Conservation (phyloP, 805 yeast species). For the Teunomyces pallodes region DNA sequence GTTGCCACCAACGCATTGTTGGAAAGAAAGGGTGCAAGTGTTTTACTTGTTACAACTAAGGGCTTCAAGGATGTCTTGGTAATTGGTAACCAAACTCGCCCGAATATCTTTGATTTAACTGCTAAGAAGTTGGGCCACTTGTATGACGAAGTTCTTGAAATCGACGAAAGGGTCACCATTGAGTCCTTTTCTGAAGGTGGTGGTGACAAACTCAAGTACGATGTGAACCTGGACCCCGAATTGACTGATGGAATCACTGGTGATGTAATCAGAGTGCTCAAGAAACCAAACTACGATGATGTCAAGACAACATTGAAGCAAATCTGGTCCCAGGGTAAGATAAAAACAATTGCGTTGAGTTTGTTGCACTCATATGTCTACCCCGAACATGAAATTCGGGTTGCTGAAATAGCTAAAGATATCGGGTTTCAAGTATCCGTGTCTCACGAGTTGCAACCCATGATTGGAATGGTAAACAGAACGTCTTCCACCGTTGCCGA, state of each 20-base stretch:
- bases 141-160: conserved; percentile 73
- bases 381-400: conserved; percentile 35
- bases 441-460: conserved; percentile 40
- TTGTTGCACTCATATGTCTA: conserved; percentile 41
- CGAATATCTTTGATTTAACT: conserved; percentile 80
- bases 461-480: conserved; percentile 43
- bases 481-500: conserved; percentile 44
- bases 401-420: conserved; percentile 33
- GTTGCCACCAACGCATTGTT: conserved; percentile 94
- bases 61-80: conserved; percentile 81
- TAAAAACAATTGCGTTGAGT: conserved; percentile 34
- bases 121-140: conserved; percentile 70
- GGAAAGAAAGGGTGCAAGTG: conserved; percentile 88
- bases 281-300: conserved; percentile 25
- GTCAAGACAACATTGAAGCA: conserved; percentile 23
- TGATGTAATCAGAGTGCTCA: conserved; percentile 31
- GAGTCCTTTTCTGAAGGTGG: conserved; percentile 77
- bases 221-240: conserved; percentile 19
- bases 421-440: conserved; percentile 42
- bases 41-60: conserved; percentile 81
- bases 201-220: conserved; percentile 21
- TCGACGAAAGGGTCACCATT: conserved; percentile 87
- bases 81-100: conserved; percentile 92
- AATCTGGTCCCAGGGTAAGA: conserved; percentile 21
- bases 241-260: conserved; percentile 37